Percentiles rank a stretch among this genome's conserved stretches.
These are phyloP conservation scores for Metarhizium anisopliae DNA, from an alignment of 2,329 filamentous ascomycete species.

Conservation along the genomic window DNA sequence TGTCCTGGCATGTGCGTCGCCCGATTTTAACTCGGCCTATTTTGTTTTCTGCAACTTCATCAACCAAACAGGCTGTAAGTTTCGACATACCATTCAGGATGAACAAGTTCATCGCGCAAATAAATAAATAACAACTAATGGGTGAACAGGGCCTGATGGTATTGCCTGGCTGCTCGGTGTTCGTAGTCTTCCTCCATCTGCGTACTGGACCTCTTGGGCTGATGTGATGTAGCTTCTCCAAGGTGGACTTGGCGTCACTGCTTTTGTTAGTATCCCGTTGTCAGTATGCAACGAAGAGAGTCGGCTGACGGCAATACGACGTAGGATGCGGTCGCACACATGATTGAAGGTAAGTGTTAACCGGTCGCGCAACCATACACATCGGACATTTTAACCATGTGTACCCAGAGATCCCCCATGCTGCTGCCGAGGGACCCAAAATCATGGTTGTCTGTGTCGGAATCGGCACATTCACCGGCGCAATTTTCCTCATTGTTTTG, in stretches of 20 bases:
- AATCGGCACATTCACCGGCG: conserved; percentile 55
- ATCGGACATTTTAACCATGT: neutral
- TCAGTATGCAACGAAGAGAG: neutral
- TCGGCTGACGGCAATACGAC: neutral
- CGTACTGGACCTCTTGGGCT: neutral
- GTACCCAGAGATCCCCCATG: conserved; percentile 20
- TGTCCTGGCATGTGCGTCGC: conserved; percentile 53
- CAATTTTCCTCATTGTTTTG: conserved; percentile 52
- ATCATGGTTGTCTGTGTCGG: conserved; percentile 46
- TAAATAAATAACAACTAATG: neutral
- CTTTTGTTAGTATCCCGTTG: conserved; percentile 13
- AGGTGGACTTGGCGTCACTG: conserved; percentile 23
- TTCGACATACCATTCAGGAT: neutral
- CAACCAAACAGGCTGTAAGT: conserved; percentile 20
- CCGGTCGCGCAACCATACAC: too few relatives aligned
- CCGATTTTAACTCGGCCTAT: conserved; percentile 37
- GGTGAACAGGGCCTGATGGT: conserved; percentile 18
- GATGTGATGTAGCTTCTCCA: conserved; percentile 16
- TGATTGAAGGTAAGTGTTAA: conserved; percentile 19
- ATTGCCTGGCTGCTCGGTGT: conserved; percentile 24
- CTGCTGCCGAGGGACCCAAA: conserved; percentile 20
- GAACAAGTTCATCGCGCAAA: too few relatives aligned
- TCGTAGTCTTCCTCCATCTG: neutral
- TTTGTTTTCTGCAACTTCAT: conserved; percentile 23
- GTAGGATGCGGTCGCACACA: conserved; percentile 24